phyloP scores from a whole-genome alignment of 2,329 filamentous ascomycete genomes.

The Calonectria hawksworthii region DNA sequence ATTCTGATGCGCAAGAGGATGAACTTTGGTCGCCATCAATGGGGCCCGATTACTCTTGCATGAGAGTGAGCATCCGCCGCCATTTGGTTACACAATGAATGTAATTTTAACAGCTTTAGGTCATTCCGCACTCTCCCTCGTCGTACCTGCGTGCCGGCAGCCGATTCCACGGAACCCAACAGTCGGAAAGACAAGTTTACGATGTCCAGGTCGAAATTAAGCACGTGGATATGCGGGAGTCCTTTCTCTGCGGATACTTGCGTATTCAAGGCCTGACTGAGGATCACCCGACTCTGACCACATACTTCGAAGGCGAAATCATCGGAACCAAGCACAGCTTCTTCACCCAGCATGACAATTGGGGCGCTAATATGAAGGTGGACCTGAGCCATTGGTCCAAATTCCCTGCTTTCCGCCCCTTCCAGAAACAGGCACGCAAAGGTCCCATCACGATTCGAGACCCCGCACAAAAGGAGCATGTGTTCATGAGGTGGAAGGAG shows the following conservation, averaged over 20 bases:
- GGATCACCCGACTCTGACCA: constrained; percentile 97
- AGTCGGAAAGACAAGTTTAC: constrained; percentile 93
- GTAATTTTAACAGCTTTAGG: constrained; percentile 58
- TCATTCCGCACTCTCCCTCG: constrained; percentile 83
- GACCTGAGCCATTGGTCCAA: constrained; percentile 95
- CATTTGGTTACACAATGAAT: constrained; percentile 12
- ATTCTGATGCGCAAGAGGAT: constrained; percentile 45
- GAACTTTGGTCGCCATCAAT: constrained; percentile 53
- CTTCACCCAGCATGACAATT: constrained; percentile 87
- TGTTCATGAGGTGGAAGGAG: constrained; percentile 99
- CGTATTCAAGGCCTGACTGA: constrained; percentile 96
- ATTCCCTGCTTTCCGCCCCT: constrained; percentile 87
- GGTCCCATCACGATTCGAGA: constrained; percentile 74
- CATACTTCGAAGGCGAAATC: constrained; percentile 98
- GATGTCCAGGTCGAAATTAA: constrained; percentile 98
- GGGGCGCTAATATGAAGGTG: constrained; percentile 93
- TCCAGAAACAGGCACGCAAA: constrained; percentile 71
- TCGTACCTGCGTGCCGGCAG: constrained; percentile 90
- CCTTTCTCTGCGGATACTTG: constrained; percentile 94
- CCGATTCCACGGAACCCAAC: constrained; percentile 90
- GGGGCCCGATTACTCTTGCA: constrained; percentile 54
- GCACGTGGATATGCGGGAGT: constrained; percentile 94
- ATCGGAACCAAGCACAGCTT: constrained; percentile 97
- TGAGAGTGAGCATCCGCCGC: constrained; percentile 49
- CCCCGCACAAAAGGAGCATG: constrained; percentile 83